phyloP scores from a whole-genome alignment of 1,139 yeast species.

The Williopsis jadinii region DNA sequence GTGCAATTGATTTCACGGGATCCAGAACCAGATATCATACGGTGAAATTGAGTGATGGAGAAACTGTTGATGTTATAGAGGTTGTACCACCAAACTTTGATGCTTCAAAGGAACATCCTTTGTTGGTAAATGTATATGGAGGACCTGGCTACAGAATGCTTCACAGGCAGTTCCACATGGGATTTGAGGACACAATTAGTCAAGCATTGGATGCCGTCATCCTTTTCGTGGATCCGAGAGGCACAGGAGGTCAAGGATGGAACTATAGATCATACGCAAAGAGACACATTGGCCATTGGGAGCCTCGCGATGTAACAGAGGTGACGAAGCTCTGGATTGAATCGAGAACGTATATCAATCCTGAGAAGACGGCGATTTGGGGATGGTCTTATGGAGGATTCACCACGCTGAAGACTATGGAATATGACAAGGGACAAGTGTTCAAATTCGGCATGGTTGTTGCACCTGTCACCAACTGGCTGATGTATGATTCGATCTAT shows the following conservation, averaged over 20 bases:
- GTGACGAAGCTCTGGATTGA: slow-evolving; percentile 52
- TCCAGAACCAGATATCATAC: slow-evolving; percentile 44
- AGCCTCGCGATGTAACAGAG: slow-evolving; percentile 62
- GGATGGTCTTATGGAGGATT: slow-evolving; percentile 82
- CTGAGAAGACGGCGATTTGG: slow-evolving; percentile 62
- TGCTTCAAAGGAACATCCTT: slow-evolving; percentile 50
- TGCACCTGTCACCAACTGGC: slow-evolving; percentile 74
- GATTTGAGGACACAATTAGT: slow-evolving; percentile 59
- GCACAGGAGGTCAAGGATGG: slow-evolving; percentile 80
- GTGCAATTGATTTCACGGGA: slow-evolving; percentile 31
- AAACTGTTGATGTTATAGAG: slow-evolving; percentile 53
- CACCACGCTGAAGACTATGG: slow-evolving; percentile 59
- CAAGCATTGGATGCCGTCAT: slow-evolving; percentile 58
- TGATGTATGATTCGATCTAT: slow-evolving; percentile 60
- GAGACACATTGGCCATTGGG: slow-evolving; percentile 65
- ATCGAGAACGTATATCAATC: slow-evolving; percentile 45
- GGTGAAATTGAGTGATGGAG: slow-evolving; percentile 32
- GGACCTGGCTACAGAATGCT: slow-evolving; percentile 81
- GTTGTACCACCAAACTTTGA: slow-evolving; percentile 62
- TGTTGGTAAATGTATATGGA: slow-evolving; percentile 72
- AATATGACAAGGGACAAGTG: slow-evolving; percentile 49
- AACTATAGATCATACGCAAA: slow-evolving; percentile 53
- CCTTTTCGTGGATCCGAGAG: slow-evolving; percentile 76
- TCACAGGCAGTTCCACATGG: slow-evolving; percentile 40
- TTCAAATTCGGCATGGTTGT: slow-evolving; percentile 69